Base-by-base conservation (phyloP, 305 asterid species). In the Lippia alba region DNA sequence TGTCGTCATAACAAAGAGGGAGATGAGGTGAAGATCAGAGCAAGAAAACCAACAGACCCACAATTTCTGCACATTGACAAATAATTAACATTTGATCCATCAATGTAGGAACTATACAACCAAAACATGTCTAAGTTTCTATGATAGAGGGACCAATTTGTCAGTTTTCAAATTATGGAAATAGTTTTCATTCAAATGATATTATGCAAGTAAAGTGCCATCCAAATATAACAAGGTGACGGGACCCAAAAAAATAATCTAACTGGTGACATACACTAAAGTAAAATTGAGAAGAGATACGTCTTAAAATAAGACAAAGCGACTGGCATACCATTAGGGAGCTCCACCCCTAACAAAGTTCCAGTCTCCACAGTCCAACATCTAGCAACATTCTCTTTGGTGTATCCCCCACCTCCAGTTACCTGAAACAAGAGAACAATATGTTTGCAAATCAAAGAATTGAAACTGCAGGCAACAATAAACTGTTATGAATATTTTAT, bases 391-490 rank as follows among this genome's bases (percentile, higher is more conserved):
- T 95, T 95, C 84, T 95, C 99, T 86, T 95, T 95, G 20, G 98
- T 95, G 83, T 92, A 95, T 61, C 99, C 99, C 56, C 99, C 99
- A 74, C 99, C 99, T 60, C 99, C 99, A 81, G 99, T 95, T 62
- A 95, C 98, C 99, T 95, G 82, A 69, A 73, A 61, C 53, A 77
- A 64, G 69, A 72, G 64, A 65, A 60, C 61, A 18, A 46, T 39
- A 60, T 72, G 30, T 50, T 24, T 3, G 30, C 30, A 24, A 55
- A 68, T 79, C 56, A 33, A 65, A 54, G 61, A 56, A 57, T 19
- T 34, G 5, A 12, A 71, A 67, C 12, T 34, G 12, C 15, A 32
- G 60, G 59, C 14, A 44, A 57, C 4, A n/a, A 20, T 20, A 17
- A 71, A 67, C 57, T 48, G 68, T 61, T 69, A 69, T 44, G 18